Conservation (phyloP, 1,284 basidiomycete genomes). For the Microbotryomycetes sp. region DNA sequence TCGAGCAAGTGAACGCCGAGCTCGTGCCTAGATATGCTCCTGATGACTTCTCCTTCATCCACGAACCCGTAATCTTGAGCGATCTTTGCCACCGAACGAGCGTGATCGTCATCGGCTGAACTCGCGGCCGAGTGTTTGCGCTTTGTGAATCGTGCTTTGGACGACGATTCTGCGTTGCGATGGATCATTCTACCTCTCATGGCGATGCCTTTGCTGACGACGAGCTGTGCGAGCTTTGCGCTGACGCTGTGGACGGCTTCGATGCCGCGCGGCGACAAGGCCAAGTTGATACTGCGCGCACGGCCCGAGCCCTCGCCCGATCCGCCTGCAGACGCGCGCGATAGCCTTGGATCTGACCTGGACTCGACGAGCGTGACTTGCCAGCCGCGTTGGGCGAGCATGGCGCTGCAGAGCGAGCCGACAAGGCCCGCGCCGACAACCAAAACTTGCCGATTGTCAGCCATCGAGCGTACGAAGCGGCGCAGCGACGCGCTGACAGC, state of each 20-base stretch:
- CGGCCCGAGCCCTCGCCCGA: too few species aligned
- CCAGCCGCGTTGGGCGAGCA: constrained; percentile 83
- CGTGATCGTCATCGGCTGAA: too few species aligned
- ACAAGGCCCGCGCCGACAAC: constrained; percentile 83
- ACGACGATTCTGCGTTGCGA: constrained; percentile 17
- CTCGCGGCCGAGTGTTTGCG: constrained; percentile 10
- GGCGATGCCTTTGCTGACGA: constrained; percentile 75
- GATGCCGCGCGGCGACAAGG: constrained; percentile 87
- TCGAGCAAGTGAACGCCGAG: constrained; percentile 27
- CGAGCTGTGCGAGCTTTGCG: constrained; percentile 61
- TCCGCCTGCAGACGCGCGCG: not conserved
- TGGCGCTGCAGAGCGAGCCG: constrained; percentile 81
- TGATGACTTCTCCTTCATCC: constrained; percentile 29
- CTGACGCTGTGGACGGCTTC: constrained; percentile 75
- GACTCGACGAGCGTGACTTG: constrained; percentile 81
- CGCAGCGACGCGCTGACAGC: too few species aligned
- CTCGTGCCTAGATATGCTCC: constrained; percentile 19
- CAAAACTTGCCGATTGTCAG: constrained; percentile 23
- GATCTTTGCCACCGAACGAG: not conserved
- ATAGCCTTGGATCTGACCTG: constrained; percentile 33
- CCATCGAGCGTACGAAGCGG: too few species aligned
- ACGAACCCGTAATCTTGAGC: constrained; percentile 27
- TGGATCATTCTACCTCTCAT: constrained; percentile 97
- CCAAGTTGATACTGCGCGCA: constrained; percentile 84
- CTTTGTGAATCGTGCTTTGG: not conserved